These are phyloP conservation scores for Boletus edulis DNA, from an alignment of 768 basidiomycete genomes.

Conservation along the genomic window DNA sequence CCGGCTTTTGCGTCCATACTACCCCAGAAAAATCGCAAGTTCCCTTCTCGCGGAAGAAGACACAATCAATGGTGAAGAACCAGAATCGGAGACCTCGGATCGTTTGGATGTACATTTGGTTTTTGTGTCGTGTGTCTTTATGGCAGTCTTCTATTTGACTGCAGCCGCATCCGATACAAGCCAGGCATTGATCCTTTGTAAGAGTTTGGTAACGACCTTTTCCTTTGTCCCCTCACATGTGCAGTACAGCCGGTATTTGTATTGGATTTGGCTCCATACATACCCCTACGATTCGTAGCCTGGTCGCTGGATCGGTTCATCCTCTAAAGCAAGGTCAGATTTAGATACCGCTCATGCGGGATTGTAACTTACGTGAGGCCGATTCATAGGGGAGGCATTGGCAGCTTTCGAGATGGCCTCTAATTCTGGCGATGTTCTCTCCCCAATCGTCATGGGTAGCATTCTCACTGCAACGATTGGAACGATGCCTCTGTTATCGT, in stretches of 20 bases:
- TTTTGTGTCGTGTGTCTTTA: conserved; percentile 18
- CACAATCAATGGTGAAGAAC: background rate
- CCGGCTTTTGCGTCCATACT: conserved; percentile 25
- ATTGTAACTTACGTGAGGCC: background rate
- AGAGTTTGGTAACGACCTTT: background rate
- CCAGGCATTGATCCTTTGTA: conserved; percentile 13
- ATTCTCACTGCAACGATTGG: conserved; percentile 25
- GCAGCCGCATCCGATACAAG: conserved; percentile 13
- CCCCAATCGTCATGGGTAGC: conserved; percentile 31
- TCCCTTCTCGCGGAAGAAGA: background rate
- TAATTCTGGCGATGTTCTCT: conserved; percentile 18
- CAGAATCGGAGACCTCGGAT: conserved; percentile 19
- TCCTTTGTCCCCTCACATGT: background rate
- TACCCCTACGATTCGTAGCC: conserved; percentile 22
- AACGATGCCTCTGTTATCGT: conserved; percentile 19
- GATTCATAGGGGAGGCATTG: conserved; percentile 26
- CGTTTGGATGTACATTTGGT: conserved; percentile 29
- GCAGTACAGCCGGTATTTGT: conserved; percentile 12
- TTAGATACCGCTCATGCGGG: no score
- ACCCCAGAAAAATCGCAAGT: background rate
- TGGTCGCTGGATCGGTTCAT: conserved; percentile 26
- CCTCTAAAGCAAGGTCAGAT: conserved; percentile 28
- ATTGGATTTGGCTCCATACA: conserved; percentile 17
- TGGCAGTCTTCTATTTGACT: conserved; percentile 9
- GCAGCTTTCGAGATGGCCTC: conserved; percentile 29